Base-by-base conservation (phyloP, 23 red algal genomes). In the Gracilaria vermiculophylla region DNA sequence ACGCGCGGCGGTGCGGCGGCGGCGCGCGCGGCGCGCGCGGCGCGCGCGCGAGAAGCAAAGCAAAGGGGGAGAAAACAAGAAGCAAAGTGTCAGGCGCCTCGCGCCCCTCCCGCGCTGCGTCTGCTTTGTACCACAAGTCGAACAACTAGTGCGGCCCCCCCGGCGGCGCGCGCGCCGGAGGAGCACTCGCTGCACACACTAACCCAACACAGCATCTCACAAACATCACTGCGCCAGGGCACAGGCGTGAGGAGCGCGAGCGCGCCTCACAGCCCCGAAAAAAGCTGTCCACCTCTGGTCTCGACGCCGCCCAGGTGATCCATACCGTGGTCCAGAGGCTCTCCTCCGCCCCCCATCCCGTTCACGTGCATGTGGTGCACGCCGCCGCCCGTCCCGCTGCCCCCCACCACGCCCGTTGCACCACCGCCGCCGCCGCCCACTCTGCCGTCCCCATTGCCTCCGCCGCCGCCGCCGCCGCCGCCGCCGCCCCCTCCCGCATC, bases 281-380 rank as follows among this genome's bases (percentile, higher is more conserved):
- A 83, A 69, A 83, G 80, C 33, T 69, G 80, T 49, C 62, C 62
- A 3, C 58, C 61, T 14, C 80, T 53, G 41, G 56, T 47, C 28
- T 83, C 80, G 9, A 70, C 7, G 27, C 25, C 55, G n/a, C 8
- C 55, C 1, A 35, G 55, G 7, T 60, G 64, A 17, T 70, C 64
- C 64, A 70, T 70, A 34, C 34, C n/a, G 2, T 70, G 64, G 36
- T 66, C 61, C 64, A 70, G 64, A 12, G 64, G 1, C 3, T 70
- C 64, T 15, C 15, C 33, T 9, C 64, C 64, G 64, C 64, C 64
- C 3, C 12, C n/a, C 10, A 70, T 15, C 23, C 64, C 37, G 20
- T 70, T 70, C 64, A 70, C 64, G 37, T 70, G 64, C 64, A 70
- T 35, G 37, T 70, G 31, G 3, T 70, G 64, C 64, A 41, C 64